phyloP scores from a whole-genome alignment of 2,329 filamentous ascomycete species.

The Didymella lethalis region DNA sequence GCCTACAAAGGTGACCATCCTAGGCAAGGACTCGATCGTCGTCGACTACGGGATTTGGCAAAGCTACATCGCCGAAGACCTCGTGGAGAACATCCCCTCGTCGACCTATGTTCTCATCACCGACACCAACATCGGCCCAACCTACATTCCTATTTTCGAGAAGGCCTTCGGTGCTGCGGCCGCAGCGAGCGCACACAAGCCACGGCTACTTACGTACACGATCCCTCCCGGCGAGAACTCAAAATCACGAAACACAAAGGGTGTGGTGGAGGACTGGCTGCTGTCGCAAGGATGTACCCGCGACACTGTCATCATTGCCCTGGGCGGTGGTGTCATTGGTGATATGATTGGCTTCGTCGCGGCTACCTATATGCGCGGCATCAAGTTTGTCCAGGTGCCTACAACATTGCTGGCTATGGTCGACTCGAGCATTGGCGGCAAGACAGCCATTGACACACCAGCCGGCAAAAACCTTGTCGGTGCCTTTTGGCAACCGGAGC shows the following conservation, averaged over 20 bases:
- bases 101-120: conserved; percentile 97
- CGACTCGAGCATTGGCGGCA: conserved; percentile 96
- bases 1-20: conserved; percentile 75
- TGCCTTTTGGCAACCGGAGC: conserved; percentile 93
- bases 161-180: conserved; percentile 66
- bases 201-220: conserved; percentile 85
- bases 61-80: conserved; percentile 79
- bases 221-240: conserved; percentile 93
- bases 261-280: conserved; percentile 97
- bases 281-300: conserved; percentile 88
- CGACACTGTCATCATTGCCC: conserved; percentile 92
- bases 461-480: conserved; percentile 96
- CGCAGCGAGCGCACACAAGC: conserved; percentile 40
- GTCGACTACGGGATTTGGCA: conserved; percentile 92
- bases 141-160: conserved; percentile 82
- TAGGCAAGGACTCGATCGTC: conserved; percentile 89
- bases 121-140: conserved; percentile 85
- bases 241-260: conserved; percentile 92
- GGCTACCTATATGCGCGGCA: conserved; percentile 97
- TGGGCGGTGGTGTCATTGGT: conserved; percentile 95
- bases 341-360: conserved; percentile 98
- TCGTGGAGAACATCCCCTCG: conserved; percentile 77
- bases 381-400: conserved; percentile 95
- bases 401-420: conserved; percentile 97
- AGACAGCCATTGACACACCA: conserved; percentile 96